These are phyloP conservation scores for Mucor irregularis DNA, from an alignment of 371 early-diverging fungal genomes.

Conservation along the genomic window DNA sequence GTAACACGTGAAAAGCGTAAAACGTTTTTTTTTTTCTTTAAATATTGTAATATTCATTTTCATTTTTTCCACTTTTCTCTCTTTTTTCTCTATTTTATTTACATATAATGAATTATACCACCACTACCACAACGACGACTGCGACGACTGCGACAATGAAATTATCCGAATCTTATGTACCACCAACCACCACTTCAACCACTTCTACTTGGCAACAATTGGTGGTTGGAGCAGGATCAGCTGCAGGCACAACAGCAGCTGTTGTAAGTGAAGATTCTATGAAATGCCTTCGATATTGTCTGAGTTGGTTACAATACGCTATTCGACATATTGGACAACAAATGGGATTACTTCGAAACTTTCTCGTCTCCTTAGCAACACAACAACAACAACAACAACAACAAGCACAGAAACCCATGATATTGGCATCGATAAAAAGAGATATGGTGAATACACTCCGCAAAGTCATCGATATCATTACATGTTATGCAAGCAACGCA, in stretches of 20 bases:
- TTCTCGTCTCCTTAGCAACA: constrained; percentile 60
- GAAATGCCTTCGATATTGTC: constrained; percentile 74
- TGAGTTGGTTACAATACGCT: constrained; percentile 85
- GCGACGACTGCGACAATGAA: background rate
- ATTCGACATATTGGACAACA: constrained; percentile 78
- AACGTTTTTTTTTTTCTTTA: background rate
- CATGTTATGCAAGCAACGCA: constrained; percentile 80
- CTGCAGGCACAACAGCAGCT: constrained; percentile 69
- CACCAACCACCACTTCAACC: background rate
- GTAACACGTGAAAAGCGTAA: background rate
- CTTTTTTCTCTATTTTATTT: background rate
- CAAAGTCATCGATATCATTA: constrained; percentile 84
- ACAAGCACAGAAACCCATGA: constrained; percentile 30
- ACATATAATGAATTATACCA: constrained; percentile 9
- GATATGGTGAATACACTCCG: constrained; percentile 85
- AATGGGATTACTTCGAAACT: constrained; percentile 64
- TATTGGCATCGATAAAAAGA: constrained; percentile 63
- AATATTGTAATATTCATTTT: background rate
- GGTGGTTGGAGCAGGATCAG: constrained; percentile 67
- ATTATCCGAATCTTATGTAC: background rate
- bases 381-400: background rate
- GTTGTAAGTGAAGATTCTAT: constrained; percentile 77
- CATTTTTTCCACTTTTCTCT: background rate
- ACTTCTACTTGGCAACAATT: constrained; percentile 60
- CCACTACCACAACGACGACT: background rate